These are phyloP conservation scores for Sporormia fimetaria DNA, from an alignment of 495 filamentous ascomycete genomes.

Conservation along the genomic window DNA sequence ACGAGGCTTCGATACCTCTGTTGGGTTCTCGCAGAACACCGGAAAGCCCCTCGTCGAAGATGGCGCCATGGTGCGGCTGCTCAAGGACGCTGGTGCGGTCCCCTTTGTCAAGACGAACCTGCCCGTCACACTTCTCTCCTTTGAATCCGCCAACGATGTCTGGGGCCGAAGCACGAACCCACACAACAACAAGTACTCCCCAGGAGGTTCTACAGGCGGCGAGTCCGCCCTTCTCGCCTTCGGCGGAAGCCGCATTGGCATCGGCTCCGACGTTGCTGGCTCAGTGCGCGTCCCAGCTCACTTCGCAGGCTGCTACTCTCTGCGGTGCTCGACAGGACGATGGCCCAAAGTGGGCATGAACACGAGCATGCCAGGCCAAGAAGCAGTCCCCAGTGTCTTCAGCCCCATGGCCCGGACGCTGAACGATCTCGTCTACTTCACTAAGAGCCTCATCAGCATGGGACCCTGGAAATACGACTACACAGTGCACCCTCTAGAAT, in stretches of 20 bases:
- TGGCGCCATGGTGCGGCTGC: slow-evolving; percentile 60
- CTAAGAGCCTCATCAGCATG: slow-evolving; percentile 66
- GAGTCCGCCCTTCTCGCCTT: slow-evolving; percentile 77
- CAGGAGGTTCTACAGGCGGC: slow-evolving; percentile 85
- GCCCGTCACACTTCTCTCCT: slow-evolving; percentile 83
- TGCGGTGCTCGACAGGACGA: slow-evolving; percentile 88
- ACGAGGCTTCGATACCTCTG: slow-evolving; percentile 73
- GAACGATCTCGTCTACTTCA: slow-evolving; percentile 76
- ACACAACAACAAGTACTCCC: slow-evolving; percentile 70
- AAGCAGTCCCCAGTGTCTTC: slow-evolving; percentile 81
- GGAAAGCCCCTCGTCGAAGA: slow-evolving; percentile 54
- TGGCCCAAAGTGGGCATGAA: slow-evolving; percentile 81
- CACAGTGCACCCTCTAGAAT: slow-evolving; percentile 71
- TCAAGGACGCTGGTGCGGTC: slow-evolving; percentile 89
- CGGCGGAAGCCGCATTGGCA: slow-evolving; percentile 79
- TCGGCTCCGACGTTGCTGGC: slow-evolving; percentile 90
- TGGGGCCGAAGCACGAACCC: slow-evolving; percentile 75
- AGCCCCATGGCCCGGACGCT: slow-evolving; percentile 89
- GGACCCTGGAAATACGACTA: slow-evolving; percentile 88
- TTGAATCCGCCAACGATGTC: slow-evolving; percentile 85
- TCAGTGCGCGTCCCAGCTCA: slow-evolving; percentile 84
- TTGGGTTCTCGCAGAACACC: slow-evolving; percentile 67
- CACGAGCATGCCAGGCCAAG: slow-evolving; percentile 90
- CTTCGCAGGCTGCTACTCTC: slow-evolving; percentile 78
- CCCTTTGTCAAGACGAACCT: slow-evolving; percentile 93